Evolutionary conservation across 2,329 filamentous ascomycete species (phyloP).

Genomic region (Hypomyces rosellus): DNA sequence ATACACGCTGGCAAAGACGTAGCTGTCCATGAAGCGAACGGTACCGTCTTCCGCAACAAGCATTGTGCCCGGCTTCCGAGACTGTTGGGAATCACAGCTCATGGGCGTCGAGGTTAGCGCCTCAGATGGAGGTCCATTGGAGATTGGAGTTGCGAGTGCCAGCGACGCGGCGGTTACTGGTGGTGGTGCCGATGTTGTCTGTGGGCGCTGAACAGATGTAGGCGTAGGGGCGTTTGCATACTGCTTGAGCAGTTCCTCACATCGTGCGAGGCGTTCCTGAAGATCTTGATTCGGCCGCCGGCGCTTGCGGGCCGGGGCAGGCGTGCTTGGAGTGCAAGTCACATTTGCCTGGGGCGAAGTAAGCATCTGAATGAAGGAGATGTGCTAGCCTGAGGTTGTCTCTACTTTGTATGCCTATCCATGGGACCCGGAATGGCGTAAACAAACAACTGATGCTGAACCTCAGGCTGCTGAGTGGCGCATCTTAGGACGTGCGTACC

Average conservation of each 20-base stretch:
- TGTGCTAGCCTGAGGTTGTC: background rate
- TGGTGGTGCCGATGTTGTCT: background rate
- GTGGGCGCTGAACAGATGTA: conserved; percentile 13
- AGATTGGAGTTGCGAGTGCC: conserved; percentile 1
- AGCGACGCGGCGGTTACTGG: conserved; percentile 14
- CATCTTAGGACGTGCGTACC: conserved; percentile 31
- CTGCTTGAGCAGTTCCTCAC: conserved; percentile 52
- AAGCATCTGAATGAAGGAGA: conserved; percentile 3
- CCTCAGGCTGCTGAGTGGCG: too few species aligned
- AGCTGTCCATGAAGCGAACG: conserved; percentile 52
- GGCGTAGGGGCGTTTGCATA: conserved; percentile 40
- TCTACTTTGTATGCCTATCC: background rate
- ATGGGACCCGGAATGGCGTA: too few species aligned
- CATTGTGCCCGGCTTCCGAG: conserved; percentile 44
- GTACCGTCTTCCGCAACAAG: conserved; percentile 50
- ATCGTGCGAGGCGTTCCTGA: conserved; percentile 53
- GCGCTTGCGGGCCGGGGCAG: conserved; percentile 53
- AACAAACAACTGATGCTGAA: too few species aligned
- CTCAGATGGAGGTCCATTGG: conserved; percentile 19
- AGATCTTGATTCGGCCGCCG: conserved; percentile 55
- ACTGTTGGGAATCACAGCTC: conserved; percentile 23
- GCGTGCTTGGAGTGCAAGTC: conserved; percentile 53
- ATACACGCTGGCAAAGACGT: conserved; percentile 47
- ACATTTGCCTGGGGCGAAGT: conserved; percentile 45
- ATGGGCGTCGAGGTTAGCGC: conserved; percentile 20